Conservation (phyloP, 768 basidiomycete species). For the Pleurotus djamor region DNA sequence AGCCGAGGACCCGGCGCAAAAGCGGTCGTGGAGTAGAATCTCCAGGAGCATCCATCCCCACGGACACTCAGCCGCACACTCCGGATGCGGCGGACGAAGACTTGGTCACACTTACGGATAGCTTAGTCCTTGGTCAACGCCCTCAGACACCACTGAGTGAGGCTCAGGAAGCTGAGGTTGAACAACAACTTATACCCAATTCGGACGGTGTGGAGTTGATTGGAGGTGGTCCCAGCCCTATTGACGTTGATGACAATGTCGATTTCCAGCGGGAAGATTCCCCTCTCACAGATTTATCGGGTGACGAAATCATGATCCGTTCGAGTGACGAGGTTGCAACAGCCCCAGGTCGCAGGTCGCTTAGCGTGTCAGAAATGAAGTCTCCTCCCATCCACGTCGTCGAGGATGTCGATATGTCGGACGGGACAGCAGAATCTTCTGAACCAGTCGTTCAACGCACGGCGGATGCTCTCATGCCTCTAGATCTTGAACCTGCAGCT, state of each 20-base stretch:
- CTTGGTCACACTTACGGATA: not conserved
- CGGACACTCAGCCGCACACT: not conserved
- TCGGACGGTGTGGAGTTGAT: slow-evolving; percentile 1
- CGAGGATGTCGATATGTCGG: not conserved
- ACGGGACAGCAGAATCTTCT: not conserved
- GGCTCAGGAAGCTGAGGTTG: slow-evolving; percentile 5
- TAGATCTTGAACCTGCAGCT: not conserved
- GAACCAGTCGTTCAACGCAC: no score
- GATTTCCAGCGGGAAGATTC: not conserved
- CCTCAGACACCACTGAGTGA: slow-evolving; percentile 10
- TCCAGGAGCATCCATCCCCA: not conserved
- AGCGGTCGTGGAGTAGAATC: slow-evolving; percentile 8
- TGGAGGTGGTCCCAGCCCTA: not conserved
- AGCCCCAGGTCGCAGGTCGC: not conserved
- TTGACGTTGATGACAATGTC: not conserved
- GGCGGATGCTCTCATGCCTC: no score
- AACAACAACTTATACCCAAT: not conserved
- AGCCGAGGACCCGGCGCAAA: slow-evolving; percentile 12
- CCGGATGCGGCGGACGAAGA: not conserved
- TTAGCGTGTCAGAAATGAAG: not conserved
- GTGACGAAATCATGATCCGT: slow-evolving; percentile 4
- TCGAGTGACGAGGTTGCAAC: not conserved
- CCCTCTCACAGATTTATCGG: not conserved
- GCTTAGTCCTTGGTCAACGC: not conserved
- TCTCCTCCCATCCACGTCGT: not conserved